Conservation (phyloP, 177 flowering plant species). For the Vitis hybrid region DNA sequence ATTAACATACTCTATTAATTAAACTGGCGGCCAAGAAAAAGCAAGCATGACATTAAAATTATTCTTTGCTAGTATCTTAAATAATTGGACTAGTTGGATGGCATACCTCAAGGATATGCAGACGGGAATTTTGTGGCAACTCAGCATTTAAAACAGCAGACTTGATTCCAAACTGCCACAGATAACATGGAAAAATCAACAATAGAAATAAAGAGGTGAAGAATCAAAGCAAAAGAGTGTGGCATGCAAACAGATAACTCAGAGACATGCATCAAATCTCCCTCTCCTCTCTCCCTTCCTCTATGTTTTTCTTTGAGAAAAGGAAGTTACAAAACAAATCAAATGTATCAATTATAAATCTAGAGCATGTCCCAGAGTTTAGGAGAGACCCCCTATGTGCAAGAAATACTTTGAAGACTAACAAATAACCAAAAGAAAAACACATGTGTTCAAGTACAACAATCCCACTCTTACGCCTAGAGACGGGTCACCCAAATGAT, state of each 20-base stretch:
- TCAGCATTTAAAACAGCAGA: conserved; percentile 93
- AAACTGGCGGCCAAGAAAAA: too few species aligned
- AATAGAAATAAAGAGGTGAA: neutral
- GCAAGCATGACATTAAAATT: too few species aligned
- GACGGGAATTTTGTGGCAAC: conserved; percentile 96
- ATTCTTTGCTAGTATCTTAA: too few species aligned
- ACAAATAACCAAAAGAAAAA: neutral
- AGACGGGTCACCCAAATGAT: too few species aligned
- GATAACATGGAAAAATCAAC: conserved; percentile 7
- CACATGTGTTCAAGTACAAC: too few species aligned
- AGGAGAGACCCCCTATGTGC: neutral
- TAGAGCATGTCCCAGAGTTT: too few species aligned
- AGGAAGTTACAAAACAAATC: too few species aligned
- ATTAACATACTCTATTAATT: neutral
- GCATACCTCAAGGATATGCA: conserved; percentile 90
- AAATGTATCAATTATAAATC: too few species aligned
- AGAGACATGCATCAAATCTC: too few species aligned
- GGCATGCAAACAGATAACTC: neutral
- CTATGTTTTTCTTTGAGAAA: too few species aligned
- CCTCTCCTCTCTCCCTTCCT: too few species aligned
- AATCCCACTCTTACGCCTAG: too few species aligned
- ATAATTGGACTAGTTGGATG: neutral
- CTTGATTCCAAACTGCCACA: conserved; percentile 82
- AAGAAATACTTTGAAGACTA: neutral
- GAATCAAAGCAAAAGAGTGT: neutral